These are phyloP conservation scores for Neodidymelliopsis sp. DNA, from an alignment of 2,329 filamentous ascomycete genomes.

Conservation along the genomic window DNA sequence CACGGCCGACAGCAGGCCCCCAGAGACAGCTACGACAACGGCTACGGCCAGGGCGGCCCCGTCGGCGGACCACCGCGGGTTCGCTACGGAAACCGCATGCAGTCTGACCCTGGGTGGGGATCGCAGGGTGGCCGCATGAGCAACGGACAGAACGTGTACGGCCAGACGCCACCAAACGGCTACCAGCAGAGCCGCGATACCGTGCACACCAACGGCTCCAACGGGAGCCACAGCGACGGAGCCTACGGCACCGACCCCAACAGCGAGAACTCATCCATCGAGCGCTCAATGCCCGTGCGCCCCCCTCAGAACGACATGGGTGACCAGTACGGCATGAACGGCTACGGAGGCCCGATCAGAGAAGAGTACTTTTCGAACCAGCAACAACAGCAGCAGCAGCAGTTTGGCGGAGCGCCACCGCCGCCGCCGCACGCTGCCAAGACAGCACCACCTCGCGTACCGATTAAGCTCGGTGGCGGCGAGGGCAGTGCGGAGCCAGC, in stretches of 20 bases:
- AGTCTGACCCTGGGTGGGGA: slow-evolving; percentile 54
- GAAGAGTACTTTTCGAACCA: slow-evolving; percentile 47
- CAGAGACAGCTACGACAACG: slow-evolving; percentile 50
- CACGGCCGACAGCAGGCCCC: slow-evolving; percentile 41
- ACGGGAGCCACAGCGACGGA: slow-evolving; percentile 72
- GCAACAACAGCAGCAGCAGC: slow-evolving; percentile 21
- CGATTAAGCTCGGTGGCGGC: slow-evolving; percentile 35
- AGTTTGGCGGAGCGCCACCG: slow-evolving; percentile 20
- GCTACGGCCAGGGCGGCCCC: slow-evolving; percentile 41
- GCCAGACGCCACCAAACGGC: slow-evolving; percentile 52
- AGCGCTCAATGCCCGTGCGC: slow-evolving; percentile 65
- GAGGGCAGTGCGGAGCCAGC: slow-evolving; percentile 20
- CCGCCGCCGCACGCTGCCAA: slow-evolving; percentile 29
- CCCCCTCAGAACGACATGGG: slow-evolving; percentile 48
- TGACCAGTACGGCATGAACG: slow-evolving; percentile 66
- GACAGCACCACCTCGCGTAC: slow-evolving; percentile 22
- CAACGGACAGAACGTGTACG: slow-evolving; percentile 47
- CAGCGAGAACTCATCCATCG: slow-evolving; percentile 91
- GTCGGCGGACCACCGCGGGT: slow-evolving; percentile 45
- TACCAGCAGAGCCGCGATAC: slow-evolving; percentile 88
- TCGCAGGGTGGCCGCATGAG: slow-evolving; percentile 27
- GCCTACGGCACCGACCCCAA: slow-evolving; percentile 87
- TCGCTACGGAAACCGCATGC: slow-evolving; percentile 52
- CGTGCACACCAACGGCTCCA: slow-evolving; percentile 77
- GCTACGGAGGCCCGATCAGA: slow-evolving; percentile 54